Evolutionary conservation across 2,329 filamentous ascomycete genomes (phyloP).

Genomic region (Pseudogymnoascus sp.): DNA sequence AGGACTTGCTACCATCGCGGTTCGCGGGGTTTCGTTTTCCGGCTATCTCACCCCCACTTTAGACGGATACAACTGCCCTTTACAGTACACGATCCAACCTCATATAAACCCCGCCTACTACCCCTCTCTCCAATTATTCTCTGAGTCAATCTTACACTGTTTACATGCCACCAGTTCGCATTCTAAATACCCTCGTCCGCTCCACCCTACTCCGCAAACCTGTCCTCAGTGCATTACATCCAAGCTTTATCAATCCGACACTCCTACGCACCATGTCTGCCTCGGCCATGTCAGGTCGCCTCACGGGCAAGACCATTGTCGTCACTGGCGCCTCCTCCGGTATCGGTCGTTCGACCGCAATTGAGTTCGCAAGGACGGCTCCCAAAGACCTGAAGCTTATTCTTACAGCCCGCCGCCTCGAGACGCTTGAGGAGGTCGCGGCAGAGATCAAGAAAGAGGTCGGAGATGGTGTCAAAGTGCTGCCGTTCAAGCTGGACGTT

Average conservation of each 20-base stretch:
- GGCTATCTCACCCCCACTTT: constrained; percentile 1
- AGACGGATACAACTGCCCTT: background rate
- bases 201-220: background rate
- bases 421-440: constrained; percentile 68
- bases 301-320: constrained; percentile 85
- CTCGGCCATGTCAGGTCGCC: constrained; percentile 68
- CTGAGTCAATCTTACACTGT: background rate
- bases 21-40: background rate
- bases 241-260: background rate
- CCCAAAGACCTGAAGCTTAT: constrained; percentile 75
- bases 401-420: constrained; percentile 78
- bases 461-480: constrained; percentile 69
- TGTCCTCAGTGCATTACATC: background rate
- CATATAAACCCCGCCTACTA: background rate
- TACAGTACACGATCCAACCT: background rate
- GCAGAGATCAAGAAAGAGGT: constrained; percentile 68
- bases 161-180: background rate
- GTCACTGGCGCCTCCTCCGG: constrained; percentile 90
- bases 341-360: constrained; percentile 74
- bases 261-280: constrained; percentile 44
- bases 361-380: constrained; percentile 84
- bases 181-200: background rate
- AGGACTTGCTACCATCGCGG: background rate
- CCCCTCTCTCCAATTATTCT: background rate
- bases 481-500: constrained; percentile 79